Evolutionary conservation across 805 yeast species (phyloP).

Genomic region (Alloascoidea hylecoeti): DNA sequence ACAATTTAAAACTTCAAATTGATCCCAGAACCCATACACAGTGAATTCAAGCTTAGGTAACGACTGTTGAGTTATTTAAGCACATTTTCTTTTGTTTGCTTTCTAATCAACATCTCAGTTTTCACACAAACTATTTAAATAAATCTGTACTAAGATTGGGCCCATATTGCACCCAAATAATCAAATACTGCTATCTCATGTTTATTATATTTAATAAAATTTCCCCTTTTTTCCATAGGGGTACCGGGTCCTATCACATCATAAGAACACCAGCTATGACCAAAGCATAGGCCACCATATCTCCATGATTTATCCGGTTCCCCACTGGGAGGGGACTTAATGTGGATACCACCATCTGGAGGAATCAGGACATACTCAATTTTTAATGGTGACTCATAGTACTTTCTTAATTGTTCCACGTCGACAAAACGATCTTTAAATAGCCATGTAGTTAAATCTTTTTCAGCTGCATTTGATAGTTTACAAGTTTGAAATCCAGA

Average conservation of each 20-base stretch:
- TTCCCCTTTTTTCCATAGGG: neutral
- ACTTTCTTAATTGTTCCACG: constrained; percentile 11
- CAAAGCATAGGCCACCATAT: neutral
- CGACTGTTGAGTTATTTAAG: too few relatives aligned
- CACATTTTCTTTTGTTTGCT: too few relatives aligned
- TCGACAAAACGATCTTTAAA: neutral
- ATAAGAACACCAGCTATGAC: neutral
- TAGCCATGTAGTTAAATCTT: neutral
- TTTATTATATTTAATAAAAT: neutral
- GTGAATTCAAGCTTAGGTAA: too few relatives aligned
- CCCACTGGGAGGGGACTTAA: neutral
- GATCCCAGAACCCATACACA: too few relatives aligned
- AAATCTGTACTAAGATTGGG: too few relatives aligned
- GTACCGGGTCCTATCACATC: neutral
- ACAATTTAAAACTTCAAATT: too few relatives aligned
- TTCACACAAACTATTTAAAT: too few relatives aligned
- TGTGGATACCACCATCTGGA: too few relatives aligned
- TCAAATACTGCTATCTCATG: neutral
- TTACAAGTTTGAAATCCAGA: neutral
- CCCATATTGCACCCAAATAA: neutral
- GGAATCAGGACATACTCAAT: constrained; percentile 23
- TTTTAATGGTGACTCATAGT: constrained; percentile 24
- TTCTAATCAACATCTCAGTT: too few relatives aligned
- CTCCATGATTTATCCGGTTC: neutral
- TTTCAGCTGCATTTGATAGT: neutral